Evolutionary conservation across 1,284 basidiomycete genomes (phyloP), one percentile per base, ranked within the genome.

Genomic region (Leccinum variabile): DNA sequence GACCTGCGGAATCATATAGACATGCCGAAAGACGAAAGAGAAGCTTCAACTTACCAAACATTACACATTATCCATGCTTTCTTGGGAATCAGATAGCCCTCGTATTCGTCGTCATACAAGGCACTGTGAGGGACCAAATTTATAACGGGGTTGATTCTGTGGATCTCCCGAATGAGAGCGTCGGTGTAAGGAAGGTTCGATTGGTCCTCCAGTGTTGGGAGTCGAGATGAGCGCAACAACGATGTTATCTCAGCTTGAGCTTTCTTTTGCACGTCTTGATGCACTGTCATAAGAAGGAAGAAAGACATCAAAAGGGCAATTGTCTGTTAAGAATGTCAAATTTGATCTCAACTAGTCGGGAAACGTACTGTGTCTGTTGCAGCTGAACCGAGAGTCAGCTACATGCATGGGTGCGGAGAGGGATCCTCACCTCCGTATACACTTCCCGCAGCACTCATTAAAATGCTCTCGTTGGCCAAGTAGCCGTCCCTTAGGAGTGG

Each of bases 211-310:
- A 72, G 65, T 5, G 55, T 62, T 10, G 71, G 70, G 8, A 70
- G 61, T 32, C 71, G 55, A 22, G 64, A 61, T 9, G 60, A 56
- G 5, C 66, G 65, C 11, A 68, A 54, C 5, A 69, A 49, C 1
- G 59, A 54, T 41, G 66, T 62, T 14, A 72, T 56, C 49, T 65
- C 62, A 5, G 60, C 39, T 33, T 67, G 65, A 37, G 65, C 65
- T 35, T 56, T 65, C 33, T 58, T 62, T 58, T 66, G 65, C n/a
- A 57, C 30, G 8, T 66, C 60, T 28, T 57, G 64, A 41, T 56
- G 37, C 3, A 66, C 57, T 6, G 60, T 62, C 64, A 66, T 65
- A 1, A 72, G 68, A n/a, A 77, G 68, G 41, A 76, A 65, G 57
- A 75, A 74, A 5, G 68, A 69, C 33, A 63, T 59, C 13, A 72